Percentiles rank a stretch among this genome's conserved stretches.
phyloP scores from a whole-genome alignment of 768 basidiomycete genomes.

The Antrodiella citrinella region DNA sequence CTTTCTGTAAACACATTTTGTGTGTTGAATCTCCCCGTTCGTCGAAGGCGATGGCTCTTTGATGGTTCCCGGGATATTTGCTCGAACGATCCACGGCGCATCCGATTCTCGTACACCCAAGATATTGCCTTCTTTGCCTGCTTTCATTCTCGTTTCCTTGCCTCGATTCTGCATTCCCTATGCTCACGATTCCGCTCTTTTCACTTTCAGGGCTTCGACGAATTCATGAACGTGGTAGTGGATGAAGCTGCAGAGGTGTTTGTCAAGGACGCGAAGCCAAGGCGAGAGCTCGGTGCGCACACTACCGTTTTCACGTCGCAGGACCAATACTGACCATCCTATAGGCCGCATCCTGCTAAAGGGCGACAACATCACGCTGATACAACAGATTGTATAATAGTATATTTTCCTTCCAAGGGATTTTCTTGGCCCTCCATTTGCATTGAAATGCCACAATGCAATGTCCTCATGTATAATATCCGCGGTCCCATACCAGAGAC shows the following conservation, averaged over 20 bases:
- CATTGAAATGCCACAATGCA: slow-evolving; percentile 17
- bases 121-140: slow-evolving; percentile 5
- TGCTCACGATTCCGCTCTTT: slow-evolving; percentile 16
- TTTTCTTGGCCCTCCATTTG: background rate
- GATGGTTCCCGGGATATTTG: slow-evolving; percentile 1
- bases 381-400: slow-evolving; percentile 54
- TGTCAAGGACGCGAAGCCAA: slow-evolving; percentile 81
- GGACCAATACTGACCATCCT: background rate
- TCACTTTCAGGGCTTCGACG: slow-evolving; percentile 80
- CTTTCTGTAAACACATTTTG: slow-evolving; percentile 21
- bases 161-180: no score
- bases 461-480: slow-evolving; percentile 4
- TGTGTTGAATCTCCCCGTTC: slow-evolving; percentile 31
- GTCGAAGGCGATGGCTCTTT: slow-evolving; percentile 27
- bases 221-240: slow-evolving; percentile 98
- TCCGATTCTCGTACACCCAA: background rate
- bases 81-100: background rate
- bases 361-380: slow-evolving; percentile 97
- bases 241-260: slow-evolving; percentile 92
- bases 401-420: background rate
- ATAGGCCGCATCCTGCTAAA: slow-evolving; percentile 92
- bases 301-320: no score
- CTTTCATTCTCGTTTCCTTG: slow-evolving; percentile 3
- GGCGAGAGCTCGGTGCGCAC: slow-evolving; percentile 70
- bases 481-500: background rate